Percentiles rank a stretch among this genome's conserved stretches.
Conservation (phyloP, 768 basidiomycete species). For the Phylloporus sp. region DNA sequence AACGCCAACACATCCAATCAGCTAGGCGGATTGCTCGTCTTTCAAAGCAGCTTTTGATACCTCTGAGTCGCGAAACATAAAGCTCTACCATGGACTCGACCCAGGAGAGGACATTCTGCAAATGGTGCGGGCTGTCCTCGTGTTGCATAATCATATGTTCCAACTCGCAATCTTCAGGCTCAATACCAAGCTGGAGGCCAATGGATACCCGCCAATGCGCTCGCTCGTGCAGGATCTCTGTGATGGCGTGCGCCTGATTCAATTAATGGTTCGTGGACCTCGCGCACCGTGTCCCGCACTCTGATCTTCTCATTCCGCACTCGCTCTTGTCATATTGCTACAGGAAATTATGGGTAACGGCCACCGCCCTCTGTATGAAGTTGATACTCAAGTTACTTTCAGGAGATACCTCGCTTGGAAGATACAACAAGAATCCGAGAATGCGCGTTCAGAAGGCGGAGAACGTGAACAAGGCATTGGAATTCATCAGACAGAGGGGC, state of each 20-base stretch:
- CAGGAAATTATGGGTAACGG: conserved; percentile 94
- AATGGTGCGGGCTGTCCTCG: conserved; percentile 59
- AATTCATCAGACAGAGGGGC: conserved; percentile 91
- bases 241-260: conserved; percentile 93
- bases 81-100: conserved; percentile 29
- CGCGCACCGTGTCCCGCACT: not conserved
- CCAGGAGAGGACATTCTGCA: conserved; percentile 85
- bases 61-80: no score
- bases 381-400: conserved; percentile 7
- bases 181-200: conserved; percentile 88
- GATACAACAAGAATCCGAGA: conserved; percentile 85
- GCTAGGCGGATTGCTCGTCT: not conserved
- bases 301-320: not conserved
- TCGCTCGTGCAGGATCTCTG: conserved; percentile 89
- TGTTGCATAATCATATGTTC: not conserved
- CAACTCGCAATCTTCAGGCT: conserved; percentile 54
- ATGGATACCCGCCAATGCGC: conserved; percentile 82
- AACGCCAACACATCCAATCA: not conserved
- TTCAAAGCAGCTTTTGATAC: not conserved
- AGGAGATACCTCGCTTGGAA: conserved; percentile 91
- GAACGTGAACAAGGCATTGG: conserved; percentile 95
- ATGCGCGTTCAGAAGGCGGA: conserved; percentile 97
- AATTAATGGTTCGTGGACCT: conserved; percentile 69
- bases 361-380: conserved; percentile 1
- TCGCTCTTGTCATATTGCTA: not conserved